phyloP scores from a whole-genome alignment of 176 grass and related monocot species.

The Avena eriantha region DNA sequence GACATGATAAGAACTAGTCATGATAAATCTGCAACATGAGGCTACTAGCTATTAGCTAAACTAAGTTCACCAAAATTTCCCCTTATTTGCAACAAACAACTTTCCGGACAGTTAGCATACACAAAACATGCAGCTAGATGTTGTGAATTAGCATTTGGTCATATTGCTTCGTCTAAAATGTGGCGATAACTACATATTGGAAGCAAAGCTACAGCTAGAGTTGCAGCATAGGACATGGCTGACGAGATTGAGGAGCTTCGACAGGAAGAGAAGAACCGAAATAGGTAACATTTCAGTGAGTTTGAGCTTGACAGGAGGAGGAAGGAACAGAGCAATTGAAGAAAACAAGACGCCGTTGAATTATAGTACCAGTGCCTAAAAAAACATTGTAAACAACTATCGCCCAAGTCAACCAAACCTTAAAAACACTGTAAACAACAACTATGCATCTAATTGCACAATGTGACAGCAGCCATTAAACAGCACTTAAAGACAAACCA shows the following conservation, averaged over 20 bases:
- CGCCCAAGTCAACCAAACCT: constrained; percentile 29
- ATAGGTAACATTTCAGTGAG: background rate
- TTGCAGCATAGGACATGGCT: constrained; percentile 2
- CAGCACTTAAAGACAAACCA: background rate
- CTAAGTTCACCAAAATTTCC: background rate
- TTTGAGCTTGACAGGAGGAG: constrained; percentile 32
- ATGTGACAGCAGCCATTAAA: constrained; percentile 41
- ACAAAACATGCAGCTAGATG: background rate
- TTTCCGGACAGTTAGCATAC: background rate
- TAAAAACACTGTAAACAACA: constrained; percentile 24
- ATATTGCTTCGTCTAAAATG: background rate
- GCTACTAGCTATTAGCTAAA: too few species aligned
- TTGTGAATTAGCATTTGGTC: background rate
- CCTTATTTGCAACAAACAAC: background rate
- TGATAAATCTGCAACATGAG: too few species aligned
- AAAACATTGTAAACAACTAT: constrained; percentile 28
- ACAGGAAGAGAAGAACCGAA: background rate
- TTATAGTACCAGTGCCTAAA: constrained; percentile 17
- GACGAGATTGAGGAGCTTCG: background rate
- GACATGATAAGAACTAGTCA: background rate
- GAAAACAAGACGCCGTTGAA: constrained; percentile 26
- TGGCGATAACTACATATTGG: background rate
- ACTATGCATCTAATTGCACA: constrained; percentile 38
- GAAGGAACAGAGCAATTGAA: constrained; percentile 21
- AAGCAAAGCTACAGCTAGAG: constrained; percentile 29